Evolutionary conservation across 345 rosid species (phyloP).

Genomic region (Brassica carinata): DNA sequence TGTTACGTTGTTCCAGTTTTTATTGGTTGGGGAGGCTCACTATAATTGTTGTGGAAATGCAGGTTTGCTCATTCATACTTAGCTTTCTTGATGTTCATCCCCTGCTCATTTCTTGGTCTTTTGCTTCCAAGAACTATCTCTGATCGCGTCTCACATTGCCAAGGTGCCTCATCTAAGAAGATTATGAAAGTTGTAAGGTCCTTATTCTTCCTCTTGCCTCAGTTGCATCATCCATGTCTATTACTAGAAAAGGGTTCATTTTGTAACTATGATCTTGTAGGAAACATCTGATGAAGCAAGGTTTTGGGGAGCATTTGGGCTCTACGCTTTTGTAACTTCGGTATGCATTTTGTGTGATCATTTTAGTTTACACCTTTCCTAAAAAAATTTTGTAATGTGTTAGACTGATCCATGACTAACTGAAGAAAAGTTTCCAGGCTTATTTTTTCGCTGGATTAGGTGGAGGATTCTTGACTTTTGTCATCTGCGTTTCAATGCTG

Average conservation of each 20-base stretch:
- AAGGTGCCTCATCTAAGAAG: conserved; percentile 58
- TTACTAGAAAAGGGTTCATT: conserved; percentile 17
- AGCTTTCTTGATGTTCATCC: conserved; percentile 86
- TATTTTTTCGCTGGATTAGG: conserved; percentile 73
- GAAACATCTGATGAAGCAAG: conserved; percentile 73
- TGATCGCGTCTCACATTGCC: conserved; percentile 55
- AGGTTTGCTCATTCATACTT: conserved; percentile 94
- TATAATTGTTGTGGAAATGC: conserved; percentile 41
- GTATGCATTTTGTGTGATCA: conserved; percentile 47
- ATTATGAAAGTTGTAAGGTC: conserved; percentile 66
- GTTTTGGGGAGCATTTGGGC: conserved; percentile 98
- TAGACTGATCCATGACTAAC: conserved; percentile 1
- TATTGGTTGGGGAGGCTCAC: conserved; percentile 14
- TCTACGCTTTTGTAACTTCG: conserved; percentile 68
- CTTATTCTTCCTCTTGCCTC: conserved; percentile 24
- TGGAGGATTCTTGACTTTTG: conserved; percentile 88
- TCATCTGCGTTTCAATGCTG: conserved; percentile 65
- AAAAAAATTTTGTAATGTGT: conserved; percentile 31
- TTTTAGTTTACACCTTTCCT: neutral
- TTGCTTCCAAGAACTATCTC: conserved; percentile 68
- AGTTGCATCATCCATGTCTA: conserved; percentile 2
- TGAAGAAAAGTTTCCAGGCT: conserved; percentile 52
- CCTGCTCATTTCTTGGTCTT: conserved; percentile 76
- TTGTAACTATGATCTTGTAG: conserved; percentile 48
- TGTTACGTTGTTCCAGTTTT: neutral